phyloP scores from a whole-genome alignment of 345 rosid genomes.

The Aquilaria malaccensis region DNA sequence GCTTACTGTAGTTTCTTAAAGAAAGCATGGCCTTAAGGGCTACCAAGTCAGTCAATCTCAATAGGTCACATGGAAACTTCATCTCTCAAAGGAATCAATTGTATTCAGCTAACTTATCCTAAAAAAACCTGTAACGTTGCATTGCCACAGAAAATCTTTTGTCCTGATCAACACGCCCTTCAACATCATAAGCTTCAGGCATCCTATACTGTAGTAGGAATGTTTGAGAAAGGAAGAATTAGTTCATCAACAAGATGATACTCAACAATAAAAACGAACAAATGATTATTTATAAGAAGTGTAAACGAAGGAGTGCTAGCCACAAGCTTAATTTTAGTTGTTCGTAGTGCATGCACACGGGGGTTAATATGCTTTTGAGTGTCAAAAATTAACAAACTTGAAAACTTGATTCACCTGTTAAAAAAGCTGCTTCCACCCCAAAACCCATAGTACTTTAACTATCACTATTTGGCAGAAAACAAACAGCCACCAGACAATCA shows the following conservation, averaged over 20 bases:
- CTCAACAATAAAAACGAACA: not conserved
- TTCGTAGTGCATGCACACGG: too few species aligned
- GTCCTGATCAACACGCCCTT: conserved; percentile 79
- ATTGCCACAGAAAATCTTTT: conserved; percentile 90
- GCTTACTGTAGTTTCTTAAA: conserved; percentile 1
- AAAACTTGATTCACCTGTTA: too few species aligned
- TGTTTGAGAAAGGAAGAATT: conserved; percentile 10
- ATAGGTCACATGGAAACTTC: not conserved
- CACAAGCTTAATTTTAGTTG: too few species aligned
- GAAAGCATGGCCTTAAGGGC: conserved; percentile 3
- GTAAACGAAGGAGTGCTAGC: too few species aligned
- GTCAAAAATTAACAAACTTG: too few species aligned
- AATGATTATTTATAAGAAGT: not conserved
- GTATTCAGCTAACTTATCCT: not conserved
- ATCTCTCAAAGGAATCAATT: not conserved
- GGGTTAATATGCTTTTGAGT: too few species aligned
- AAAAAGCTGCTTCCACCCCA: too few species aligned
- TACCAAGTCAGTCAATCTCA: not conserved
- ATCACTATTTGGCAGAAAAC: too few species aligned
- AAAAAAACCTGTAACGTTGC: conserved; percentile 76
- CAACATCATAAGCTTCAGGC: conserved; percentile 96
- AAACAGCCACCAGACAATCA: too few species aligned
- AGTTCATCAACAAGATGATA: not conserved
- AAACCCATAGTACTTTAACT: too few species aligned
- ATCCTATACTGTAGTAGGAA: conserved; percentile 63